Evolutionary conservation across 257 asterid species (phyloP).

Genomic region (Voacanga thouarsii): DNA sequence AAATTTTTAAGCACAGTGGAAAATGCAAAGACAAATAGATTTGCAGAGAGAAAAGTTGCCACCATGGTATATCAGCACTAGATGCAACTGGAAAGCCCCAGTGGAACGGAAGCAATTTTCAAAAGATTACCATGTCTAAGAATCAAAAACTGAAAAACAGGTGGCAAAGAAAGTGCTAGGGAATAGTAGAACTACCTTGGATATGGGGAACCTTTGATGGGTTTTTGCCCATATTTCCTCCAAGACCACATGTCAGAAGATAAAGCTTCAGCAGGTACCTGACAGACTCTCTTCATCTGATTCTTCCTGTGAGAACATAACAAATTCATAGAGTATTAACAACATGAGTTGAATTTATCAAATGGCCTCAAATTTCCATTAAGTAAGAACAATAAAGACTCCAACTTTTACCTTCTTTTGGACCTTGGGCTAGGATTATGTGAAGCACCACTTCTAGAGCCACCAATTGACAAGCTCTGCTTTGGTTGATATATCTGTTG

Average conservation of each 20-base stretch:
- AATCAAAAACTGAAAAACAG: neutral
- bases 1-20: neutral
- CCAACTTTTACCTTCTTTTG: constrained; percentile 63
- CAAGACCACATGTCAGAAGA: constrained; percentile 94
- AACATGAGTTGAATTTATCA: neutral
- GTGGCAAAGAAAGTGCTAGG: neutral
- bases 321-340: neutral
- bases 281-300: constrained; percentile 68
- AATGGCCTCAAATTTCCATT: constrained; percentile 9
- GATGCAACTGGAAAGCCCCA: neutral
- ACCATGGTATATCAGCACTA: no score
- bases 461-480: constrained; percentile 37
- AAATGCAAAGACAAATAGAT: neutral
- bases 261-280: constrained; percentile 70
- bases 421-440: constrained; percentile 51
- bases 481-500: constrained; percentile 24
- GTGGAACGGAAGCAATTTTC: neutral
- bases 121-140: neutral
- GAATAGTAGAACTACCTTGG: constrained; percentile 49
- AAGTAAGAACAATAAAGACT: neutral
- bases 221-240: constrained; percentile 97
- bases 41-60: constrained; percentile 1
- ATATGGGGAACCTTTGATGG: constrained; percentile 95
- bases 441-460: constrained; percentile 28
- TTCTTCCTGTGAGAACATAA: constrained; percentile 50